Evolutionary conservation across 176 grass and related monocot species (phyloP).

Genomic region (Carex cristatella): DNA sequence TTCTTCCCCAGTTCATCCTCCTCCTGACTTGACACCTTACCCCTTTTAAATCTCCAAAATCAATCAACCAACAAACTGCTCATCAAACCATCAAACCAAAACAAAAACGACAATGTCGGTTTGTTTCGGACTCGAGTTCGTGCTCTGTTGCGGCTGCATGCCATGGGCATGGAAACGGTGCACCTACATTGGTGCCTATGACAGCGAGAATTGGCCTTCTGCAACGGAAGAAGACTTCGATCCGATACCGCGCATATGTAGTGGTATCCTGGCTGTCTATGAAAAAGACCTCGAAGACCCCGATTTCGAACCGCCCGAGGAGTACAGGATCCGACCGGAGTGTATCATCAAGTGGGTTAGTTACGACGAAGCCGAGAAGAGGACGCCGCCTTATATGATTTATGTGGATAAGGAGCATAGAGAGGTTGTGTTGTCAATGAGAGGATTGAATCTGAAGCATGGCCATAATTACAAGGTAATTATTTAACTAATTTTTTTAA

Average conservation of each 20-base stretch:
- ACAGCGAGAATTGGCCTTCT: conserved; percentile 81
- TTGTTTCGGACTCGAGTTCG: conserved; percentile 65
- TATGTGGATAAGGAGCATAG: conserved; percentile 46
- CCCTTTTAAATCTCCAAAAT: not conserved
- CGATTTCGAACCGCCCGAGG: conserved; percentile 30
- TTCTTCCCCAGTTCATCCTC: not conserved
- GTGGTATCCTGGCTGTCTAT: conserved; percentile 57
- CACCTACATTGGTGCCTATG: conserved; percentile 85
- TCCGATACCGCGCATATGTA: conserved; percentile 66
- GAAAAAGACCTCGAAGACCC: conserved; percentile 46
- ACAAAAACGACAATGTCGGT: conserved; percentile 53
- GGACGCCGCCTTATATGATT: conserved; percentile 66
- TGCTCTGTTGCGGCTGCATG: conserved; percentile 59
- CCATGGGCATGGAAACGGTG: conserved; percentile 85
- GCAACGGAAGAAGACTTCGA: conserved; percentile 51
- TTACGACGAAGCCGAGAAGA: conserved; percentile 41
- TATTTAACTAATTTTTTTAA: not conserved
- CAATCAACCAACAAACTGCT: not conserved
- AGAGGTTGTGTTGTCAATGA: conserved; percentile 69
- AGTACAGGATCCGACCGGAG: conserved; percentile 32
- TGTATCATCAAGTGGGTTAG: conserved; percentile 36
- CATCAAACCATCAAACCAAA: not conserved
- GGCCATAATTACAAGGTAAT: conserved; percentile 82
- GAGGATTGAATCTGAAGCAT: conserved; percentile 84
- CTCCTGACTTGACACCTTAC: too few relatives aligned